Base-by-base conservation (phyloP, 495 filamentous ascomycete genomes). In the Hyaloscypha finlandica region DNA sequence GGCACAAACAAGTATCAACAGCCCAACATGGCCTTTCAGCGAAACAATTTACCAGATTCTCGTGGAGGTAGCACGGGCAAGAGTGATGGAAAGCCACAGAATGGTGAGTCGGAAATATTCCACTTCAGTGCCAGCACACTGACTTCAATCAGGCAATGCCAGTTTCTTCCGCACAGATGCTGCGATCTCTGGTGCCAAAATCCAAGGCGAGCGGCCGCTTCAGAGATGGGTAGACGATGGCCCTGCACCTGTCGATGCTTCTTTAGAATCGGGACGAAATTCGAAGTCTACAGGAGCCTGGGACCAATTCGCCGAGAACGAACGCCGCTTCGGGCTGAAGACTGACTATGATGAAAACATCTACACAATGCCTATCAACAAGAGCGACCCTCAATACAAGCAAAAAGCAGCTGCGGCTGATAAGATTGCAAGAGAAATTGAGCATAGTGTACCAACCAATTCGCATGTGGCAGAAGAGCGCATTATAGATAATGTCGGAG, bases 281-380 rank as follows among this genome's bases (percentile, higher is more conserved):
- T 25, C 53, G 53, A 65, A 65, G 52, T 63, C 73, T 1, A 75
- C 77, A 6, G 85, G 82, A 60, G 61, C 72, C 22, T 99, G 95
- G 95, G 93, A 99, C 75, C 95, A 99, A 75, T 99, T 99, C 71
- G 90, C 92, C 73, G 87, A 83, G 52, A 98, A 99, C 70, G 90
- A 96, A 76, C 84, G 87, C 39, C 87, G 91, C 4, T 98, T 96
- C 74, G 95, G 95, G 9, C 77, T 94, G 42, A 92, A 86, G 77
- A 92, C 87, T 20, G 90, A 90, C 69, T 98, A 97, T 74, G 89
- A 97, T 70, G 96, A 98, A 76, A 92, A 89, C 71, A 87, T 94
- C 56, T 99, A 99, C 75, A 99, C 96, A 11, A 98, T 94, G 22
- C 80, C 84, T 11, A 92, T 99, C 69, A 88, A 99, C 74, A 90